These are phyloP conservation scores for Parietichytrium sp. DNA, from an alignment of 108 stramenopile genomes.

Conservation along the genomic window DNA sequence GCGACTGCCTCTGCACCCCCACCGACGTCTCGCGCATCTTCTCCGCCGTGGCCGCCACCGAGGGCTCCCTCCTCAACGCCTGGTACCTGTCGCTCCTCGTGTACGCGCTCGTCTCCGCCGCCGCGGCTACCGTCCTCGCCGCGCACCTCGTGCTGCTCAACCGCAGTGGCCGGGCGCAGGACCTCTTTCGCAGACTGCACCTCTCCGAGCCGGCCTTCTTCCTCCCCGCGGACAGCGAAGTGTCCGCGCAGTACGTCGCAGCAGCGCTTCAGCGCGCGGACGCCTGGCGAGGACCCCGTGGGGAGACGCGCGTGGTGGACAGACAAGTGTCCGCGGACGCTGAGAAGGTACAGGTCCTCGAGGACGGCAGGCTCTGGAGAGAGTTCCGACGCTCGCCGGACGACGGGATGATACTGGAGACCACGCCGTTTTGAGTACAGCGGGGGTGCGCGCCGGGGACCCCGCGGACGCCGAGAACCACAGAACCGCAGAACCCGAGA, in stretches of 20 bases:
- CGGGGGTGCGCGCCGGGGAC: too few relatives aligned
- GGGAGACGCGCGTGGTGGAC: not conserved
- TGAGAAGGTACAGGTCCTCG: too few relatives aligned
- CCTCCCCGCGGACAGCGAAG: conserved; percentile 5
- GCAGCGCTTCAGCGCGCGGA: not conserved
- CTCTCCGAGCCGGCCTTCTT: not conserved
- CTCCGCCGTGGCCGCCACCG: not conserved
- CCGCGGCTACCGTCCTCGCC: not conserved
- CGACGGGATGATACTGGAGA: too few relatives aligned
- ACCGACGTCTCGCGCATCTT: not conserved
- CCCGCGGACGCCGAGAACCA: too few relatives aligned
- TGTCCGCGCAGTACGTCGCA: not conserved
- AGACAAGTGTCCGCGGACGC: too few relatives aligned
- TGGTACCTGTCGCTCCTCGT: conserved; percentile 7
- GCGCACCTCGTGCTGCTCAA: not conserved
- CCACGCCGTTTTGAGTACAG: too few relatives aligned
- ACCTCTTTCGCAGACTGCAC: not conserved
- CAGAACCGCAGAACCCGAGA: too few relatives aligned
- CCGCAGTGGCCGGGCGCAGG: not conserved
- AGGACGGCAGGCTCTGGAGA: too few relatives aligned
- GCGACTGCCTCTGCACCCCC: conserved; percentile 14
- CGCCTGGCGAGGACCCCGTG: conserved; percentile 4
- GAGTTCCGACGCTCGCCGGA: too few relatives aligned
- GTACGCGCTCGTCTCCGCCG: not conserved
- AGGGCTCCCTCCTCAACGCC: conserved; percentile 22